These are phyloP conservation scores for Aspergillus arachidicola DNA, from an alignment of 2,329 filamentous ascomycete species.

Conservation along the genomic window DNA sequence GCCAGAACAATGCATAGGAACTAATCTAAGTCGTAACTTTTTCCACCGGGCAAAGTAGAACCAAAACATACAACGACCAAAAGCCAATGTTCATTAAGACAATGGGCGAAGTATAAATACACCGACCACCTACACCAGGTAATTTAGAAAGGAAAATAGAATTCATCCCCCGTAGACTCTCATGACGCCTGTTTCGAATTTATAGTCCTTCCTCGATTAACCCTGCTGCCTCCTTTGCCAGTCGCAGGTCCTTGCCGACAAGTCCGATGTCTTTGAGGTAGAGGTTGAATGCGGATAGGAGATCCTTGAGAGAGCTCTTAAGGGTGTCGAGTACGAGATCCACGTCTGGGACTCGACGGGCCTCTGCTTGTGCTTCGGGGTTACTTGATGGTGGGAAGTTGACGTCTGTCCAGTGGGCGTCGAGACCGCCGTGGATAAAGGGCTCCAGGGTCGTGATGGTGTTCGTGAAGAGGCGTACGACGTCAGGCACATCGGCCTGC, in stretches of 20 bases:
- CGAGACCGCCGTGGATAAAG: slow-evolving; percentile 57
- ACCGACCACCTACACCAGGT: not conserved
- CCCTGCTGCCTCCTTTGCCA: slow-evolving; percentile 67
- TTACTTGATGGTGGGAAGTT: slow-evolving; percentile 50
- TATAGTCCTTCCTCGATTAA: slow-evolving; percentile 24
- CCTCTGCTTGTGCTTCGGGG: slow-evolving; percentile 33
- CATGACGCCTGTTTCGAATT: not conserved
- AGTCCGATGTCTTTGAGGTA: slow-evolving; percentile 74
- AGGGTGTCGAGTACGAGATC: slow-evolving; percentile 68
- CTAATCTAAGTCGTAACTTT: slow-evolving; percentile 12
- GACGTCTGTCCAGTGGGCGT: slow-evolving; percentile 79
- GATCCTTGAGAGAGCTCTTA: slow-evolving; percentile 63
- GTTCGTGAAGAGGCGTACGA: slow-evolving; percentile 72
- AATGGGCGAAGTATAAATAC: not conserved
- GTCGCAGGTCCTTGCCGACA: slow-evolving; percentile 68
- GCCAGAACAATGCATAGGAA: not conserved
- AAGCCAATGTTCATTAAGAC: not conserved
- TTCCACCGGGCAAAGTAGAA: not conserved
- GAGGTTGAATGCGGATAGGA: slow-evolving; percentile 72
- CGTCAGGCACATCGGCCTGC: slow-evolving; percentile 74
- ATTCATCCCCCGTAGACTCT: slow-evolving; percentile 9
- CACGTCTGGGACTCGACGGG: slow-evolving; percentile 62
- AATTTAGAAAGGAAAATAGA: slow-evolving; percentile 16
- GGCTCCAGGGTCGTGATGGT: slow-evolving; percentile 70
- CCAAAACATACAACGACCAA: not conserved